phyloP scores from a whole-genome alignment of 352 stramenopile genomes.

The Pelagophyceae sp. region DNA sequence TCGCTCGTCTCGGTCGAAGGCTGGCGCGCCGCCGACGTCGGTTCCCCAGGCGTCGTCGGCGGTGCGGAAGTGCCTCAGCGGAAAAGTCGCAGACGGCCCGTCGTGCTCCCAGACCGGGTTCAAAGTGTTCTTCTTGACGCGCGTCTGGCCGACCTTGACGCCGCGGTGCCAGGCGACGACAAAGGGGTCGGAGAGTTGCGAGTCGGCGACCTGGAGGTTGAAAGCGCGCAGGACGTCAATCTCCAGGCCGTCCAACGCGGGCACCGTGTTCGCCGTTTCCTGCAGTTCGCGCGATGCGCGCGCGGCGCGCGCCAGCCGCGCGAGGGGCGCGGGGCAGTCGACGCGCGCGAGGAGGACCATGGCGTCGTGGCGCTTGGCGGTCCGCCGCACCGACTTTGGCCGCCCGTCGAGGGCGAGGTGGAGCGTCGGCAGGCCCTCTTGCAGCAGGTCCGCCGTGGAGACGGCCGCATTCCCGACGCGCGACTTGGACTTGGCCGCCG shows the following conservation, averaged over 20 bases:
- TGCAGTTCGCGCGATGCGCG: not conserved
- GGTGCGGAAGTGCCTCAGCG: not conserved
- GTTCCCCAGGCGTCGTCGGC: not conserved
- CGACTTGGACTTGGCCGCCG: not conserved
- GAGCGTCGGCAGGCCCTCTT: not conserved
- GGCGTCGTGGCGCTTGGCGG: not conserved
- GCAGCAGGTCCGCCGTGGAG: not conserved
- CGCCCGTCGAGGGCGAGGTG: too few species aligned
- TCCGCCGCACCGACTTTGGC: too few species aligned
- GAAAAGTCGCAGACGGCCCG: not conserved
- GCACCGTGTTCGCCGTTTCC: not conserved
- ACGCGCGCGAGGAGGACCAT: not conserved
- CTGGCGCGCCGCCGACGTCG: not conserved
- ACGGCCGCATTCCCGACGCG: not conserved
- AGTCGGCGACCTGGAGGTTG: constrained; percentile 3
- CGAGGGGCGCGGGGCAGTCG: not conserved
- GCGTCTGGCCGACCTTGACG: not conserved
- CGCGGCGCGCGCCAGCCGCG: not conserved
- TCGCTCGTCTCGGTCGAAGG: not conserved
- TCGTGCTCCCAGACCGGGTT: not conserved
- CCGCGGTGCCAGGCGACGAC: not conserved
- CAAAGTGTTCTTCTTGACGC: not conserved
- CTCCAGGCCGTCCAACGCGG: not conserved
- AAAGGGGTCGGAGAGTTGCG: constrained; percentile 3
- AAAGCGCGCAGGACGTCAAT: constrained; percentile 5